Evolutionary conservation across 306 rosid genomes (phyloP).

Genomic region (Rosa lucieae): DNA sequence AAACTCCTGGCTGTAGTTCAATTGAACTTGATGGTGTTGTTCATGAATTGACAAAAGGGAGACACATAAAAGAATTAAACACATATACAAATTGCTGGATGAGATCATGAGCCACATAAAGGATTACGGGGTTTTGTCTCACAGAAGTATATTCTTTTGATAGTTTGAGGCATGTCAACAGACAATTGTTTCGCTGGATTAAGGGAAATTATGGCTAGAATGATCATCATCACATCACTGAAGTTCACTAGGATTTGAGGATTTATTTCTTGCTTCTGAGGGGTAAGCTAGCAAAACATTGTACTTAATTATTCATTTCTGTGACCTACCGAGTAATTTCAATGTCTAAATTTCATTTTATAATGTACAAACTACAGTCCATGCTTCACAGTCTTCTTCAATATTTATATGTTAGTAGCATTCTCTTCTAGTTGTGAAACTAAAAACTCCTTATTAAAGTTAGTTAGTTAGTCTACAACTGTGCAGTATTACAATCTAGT

Average conservation of each 20-base stretch:
- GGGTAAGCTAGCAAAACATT: neutral
- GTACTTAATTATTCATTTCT: neutral
- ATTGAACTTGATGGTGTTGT: conserved; percentile 41
- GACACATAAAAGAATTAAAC: conserved; percentile 26
- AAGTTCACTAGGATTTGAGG: neutral
- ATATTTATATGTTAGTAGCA: neutral
- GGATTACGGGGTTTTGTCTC: conserved; percentile 13
- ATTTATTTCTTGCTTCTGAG: conserved; percentile 7
- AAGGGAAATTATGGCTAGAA: neutral
- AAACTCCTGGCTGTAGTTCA: conserved; percentile 47
- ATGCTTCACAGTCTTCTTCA: neutral
- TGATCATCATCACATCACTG: neutral
- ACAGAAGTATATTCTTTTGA: neutral
- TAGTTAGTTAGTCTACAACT: too few species aligned
- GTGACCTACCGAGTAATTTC: neutral
- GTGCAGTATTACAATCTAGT: neutral
- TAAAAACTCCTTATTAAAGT: neutral
- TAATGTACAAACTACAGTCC: neutral
- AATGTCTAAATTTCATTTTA: neutral
- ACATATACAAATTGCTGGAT: conserved; percentile 28
- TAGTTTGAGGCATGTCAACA: neutral
- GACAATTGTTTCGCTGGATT: neutral
- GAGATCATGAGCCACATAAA: conserved; percentile 26
- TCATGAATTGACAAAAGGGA: conserved; percentile 39
- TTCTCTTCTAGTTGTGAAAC: neutral